A percentile compares a stretch with the other conserved stretches of the same genome.
These are phyloP conservation scores for Aspergillus sp. DNA, from an alignment of 2,329 filamentous ascomycete genomes.

Conservation along the genomic window DNA sequence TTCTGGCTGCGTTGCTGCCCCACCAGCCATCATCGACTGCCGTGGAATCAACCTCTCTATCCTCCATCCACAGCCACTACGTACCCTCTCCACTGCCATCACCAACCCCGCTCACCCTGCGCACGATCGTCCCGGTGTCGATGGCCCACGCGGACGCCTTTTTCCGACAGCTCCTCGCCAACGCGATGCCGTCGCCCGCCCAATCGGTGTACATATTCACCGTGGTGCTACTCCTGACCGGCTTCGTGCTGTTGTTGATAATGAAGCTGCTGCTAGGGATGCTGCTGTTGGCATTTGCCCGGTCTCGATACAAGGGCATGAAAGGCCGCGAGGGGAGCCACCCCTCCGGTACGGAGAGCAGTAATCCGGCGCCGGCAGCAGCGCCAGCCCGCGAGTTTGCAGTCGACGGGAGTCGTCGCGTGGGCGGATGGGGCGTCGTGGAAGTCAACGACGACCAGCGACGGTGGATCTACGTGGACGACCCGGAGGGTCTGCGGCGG, in stretches of 20 bases:
- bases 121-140: constrained; percentile 57
- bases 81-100: constrained; percentile 64
- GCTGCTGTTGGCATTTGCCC: constrained; percentile 74
- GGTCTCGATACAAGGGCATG: constrained; percentile 78
- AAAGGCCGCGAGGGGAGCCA: constrained; percentile 59
- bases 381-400: constrained; percentile 47
- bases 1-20: constrained; percentile 81
- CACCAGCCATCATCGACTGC: constrained; percentile 57
- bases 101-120: constrained; percentile 59
- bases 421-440: constrained; percentile 80
- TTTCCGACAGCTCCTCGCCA: constrained; percentile 40
- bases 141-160: constrained; percentile 43
- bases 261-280: constrained; percentile 86
- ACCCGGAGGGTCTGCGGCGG: constrained; percentile 67
- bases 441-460: constrained; percentile 87
- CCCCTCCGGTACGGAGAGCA: constrained; percentile 7
- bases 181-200: constrained; percentile 42
- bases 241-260: constrained; percentile 81
- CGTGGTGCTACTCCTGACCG: constrained; percentile 78
- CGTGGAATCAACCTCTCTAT: constrained; percentile 36
- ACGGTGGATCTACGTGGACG: constrained; percentile 82
- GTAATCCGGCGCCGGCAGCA: constrained; percentile 12
- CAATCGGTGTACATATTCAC: constrained; percentile 54
- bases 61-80: constrained; percentile 47
- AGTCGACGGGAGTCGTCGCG: constrained; percentile 70